phyloP scores from a whole-genome alignment of 805 yeast genomes.

The Metschnikowia hibisci region DNA sequence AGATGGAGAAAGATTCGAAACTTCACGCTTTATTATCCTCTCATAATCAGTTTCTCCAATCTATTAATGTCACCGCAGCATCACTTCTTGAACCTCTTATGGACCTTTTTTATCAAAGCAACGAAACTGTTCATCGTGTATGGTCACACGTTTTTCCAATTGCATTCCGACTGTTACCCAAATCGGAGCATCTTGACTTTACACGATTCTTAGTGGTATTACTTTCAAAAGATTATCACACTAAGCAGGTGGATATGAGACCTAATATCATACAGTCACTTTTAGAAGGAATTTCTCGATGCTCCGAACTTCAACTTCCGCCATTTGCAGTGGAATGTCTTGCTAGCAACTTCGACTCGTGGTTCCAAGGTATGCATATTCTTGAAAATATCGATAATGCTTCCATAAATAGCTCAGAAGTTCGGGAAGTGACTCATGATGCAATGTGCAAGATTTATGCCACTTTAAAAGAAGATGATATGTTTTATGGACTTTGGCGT shows the following conservation, averaged over 20 bases:
- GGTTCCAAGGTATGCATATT: slow-evolving; percentile 86
- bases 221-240: slow-evolving; percentile 86
- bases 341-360: slow-evolving; percentile 81
- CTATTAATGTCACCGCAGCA: slow-evolving; percentile 42
- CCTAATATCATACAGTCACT: slow-evolving; percentile 86
- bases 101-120: slow-evolving; percentile 78
- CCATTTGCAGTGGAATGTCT: slow-evolving; percentile 90
- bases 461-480: slow-evolving; percentile 85
- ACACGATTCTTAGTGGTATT: slow-evolving; percentile 75
- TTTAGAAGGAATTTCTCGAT: slow-evolving; percentile 74
- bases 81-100: slow-evolving; percentile 68
- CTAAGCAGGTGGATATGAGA: slow-evolving; percentile 80
- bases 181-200: slow-evolving; percentile 78
- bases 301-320: slow-evolving; percentile 75
- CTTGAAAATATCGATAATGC: slow-evolving; percentile 63
- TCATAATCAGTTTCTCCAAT: slow-evolving; percentile 30
- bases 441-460: slow-evolving; percentile 88
- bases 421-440: slow-evolving; percentile 82
- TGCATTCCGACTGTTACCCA: slow-evolving; percentile 68
- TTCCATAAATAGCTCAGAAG: slow-evolving; percentile 61
- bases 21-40: slow-evolving; percentile 21
- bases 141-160: slow-evolving; percentile 86
- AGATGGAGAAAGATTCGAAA: slow-evolving; percentile 13
- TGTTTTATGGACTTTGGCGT: slow-evolving; percentile 98
- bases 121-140: slow-evolving; percentile 71